Conservation (phyloP, 352 stramenopile species). For the Pythium rishiriense region DNA sequence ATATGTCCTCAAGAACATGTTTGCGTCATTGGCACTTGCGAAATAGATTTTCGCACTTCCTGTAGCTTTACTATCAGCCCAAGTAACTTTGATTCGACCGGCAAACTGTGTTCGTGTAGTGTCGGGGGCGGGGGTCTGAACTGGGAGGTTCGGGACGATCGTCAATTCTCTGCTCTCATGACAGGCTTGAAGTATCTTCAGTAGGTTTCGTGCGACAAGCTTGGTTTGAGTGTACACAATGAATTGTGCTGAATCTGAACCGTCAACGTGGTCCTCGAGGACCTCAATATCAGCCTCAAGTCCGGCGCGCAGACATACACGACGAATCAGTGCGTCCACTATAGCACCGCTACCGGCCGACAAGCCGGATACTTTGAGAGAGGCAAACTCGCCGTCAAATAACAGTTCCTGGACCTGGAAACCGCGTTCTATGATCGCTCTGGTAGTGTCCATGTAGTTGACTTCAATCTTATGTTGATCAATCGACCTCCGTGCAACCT, state of each 20-base stretch:
- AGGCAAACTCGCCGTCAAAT: conserved; percentile 13
- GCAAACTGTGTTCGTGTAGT: neutral
- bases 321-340: neutral
- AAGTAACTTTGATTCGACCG: conserved; percentile 23
- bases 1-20: conserved; percentile 5
- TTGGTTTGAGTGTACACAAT: neutral
- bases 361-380: neutral
- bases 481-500: neutral
- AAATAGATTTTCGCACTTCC: conserved; percentile 21
- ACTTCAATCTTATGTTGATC: conserved; percentile 8
- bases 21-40: conserved; percentile 1
- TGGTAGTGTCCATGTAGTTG: conserved; percentile 8
- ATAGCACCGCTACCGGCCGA: neutral
- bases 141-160: neutral
- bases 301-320: neutral
- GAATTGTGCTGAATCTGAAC: neutral
- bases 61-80: conserved; percentile 17
- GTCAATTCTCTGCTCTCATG: neutral
- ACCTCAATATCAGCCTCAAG: neutral
- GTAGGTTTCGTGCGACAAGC: neutral
- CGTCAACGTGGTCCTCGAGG: neutral
- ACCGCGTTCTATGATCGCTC: conserved; percentile 11
- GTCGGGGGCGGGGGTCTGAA: neutral
- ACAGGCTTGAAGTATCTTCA: neutral
- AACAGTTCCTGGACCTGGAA: conserved; percentile 14